These are phyloP conservation scores for Tetrastigma voinierianum DNA, from an alignment of 164 flowering plant species.

Conservation along the genomic window DNA sequence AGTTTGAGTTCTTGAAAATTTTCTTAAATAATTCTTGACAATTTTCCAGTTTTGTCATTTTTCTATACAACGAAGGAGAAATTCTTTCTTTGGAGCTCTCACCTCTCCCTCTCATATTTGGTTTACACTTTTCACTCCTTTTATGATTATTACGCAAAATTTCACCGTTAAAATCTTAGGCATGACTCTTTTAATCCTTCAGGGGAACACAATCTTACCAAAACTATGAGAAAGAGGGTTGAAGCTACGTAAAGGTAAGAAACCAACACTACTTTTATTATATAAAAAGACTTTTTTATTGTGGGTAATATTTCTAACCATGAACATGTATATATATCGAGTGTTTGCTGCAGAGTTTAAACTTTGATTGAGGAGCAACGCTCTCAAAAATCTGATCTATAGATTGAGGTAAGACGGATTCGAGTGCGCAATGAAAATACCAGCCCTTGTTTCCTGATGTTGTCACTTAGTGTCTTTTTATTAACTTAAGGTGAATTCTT, in stretches of 20 bases:
- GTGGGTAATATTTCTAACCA: neutral
- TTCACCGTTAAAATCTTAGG: constrained; percentile 50
- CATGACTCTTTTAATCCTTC: constrained; percentile 31
- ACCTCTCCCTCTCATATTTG: neutral
- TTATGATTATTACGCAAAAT: constrained; percentile 31
- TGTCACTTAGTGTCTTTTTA: neutral
- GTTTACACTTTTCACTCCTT: neutral
- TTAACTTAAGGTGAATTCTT: neutral
- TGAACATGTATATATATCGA: neutral
- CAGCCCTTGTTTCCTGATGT: neutral
- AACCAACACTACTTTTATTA: neutral
- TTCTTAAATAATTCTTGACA: neutral
- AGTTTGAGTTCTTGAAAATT: too few species aligned
- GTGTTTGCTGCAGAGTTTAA: too few species aligned
- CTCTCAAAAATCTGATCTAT: too few species aligned
- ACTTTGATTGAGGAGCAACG: too few species aligned
- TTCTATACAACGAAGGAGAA: too few species aligned
- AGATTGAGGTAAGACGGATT: too few species aligned
- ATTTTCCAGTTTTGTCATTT: neutral
- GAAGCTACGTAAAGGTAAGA: constrained; percentile 73
- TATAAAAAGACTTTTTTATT: neutral
- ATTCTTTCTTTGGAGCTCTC: neutral
- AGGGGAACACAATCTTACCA: constrained; percentile 53
- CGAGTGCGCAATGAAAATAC: too few species aligned
- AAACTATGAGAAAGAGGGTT: constrained; percentile 74